Evolutionary conservation across 305 asterid species (phyloP), one percentile per base, ranked within the genome.

Genomic region (Plantago rigida): DNA sequence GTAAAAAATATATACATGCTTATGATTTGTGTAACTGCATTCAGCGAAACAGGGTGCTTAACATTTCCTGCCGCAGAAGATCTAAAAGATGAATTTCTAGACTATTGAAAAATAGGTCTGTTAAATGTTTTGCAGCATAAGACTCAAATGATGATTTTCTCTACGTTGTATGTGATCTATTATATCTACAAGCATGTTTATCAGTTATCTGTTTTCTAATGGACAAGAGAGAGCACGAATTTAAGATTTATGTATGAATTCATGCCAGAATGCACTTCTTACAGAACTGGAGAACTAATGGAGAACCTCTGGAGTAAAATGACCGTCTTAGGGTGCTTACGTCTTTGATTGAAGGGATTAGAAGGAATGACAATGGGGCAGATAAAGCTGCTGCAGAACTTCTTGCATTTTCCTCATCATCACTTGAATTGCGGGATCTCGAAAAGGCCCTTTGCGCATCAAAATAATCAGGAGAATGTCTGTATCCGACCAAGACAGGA

Each of bases 311-410:
- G n/a, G 39, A 14, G 50, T 12, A 53, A 17, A 62, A 56, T 7
- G 19, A 31, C 13, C 52, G 61, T 28, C 47, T 29, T 19, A 17
- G n/a, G 45, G 47, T 45, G 63, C 82, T 51, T 77, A 87, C 97
- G 80, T 89, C 97, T 82, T 81, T 87, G 71, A 89, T 76, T 28
- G 95, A 84, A 71, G 97, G 97, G 65, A 82, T 72, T 48, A 87
- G 68, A 69, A 89, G 92, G 65, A 83, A 45, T 8, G 94, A 84
- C 65, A 89, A 77, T 17, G 93, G 74, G 75, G 79, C 75, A 71
- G 97, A 79, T 42, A 82, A 77, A 64, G 86, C 77, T 67, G 81
- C 79, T 59, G 83, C 74, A 65, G 82, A 65, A 73, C 70, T 83
- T 75, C 86, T 80, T 52, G 85, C 81, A 73, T 66, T 70, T 57